These are phyloP conservation scores for Trichophyton equinum DNA, from an alignment of 2,329 filamentous ascomycete genomes.

Conservation along the genomic window DNA sequence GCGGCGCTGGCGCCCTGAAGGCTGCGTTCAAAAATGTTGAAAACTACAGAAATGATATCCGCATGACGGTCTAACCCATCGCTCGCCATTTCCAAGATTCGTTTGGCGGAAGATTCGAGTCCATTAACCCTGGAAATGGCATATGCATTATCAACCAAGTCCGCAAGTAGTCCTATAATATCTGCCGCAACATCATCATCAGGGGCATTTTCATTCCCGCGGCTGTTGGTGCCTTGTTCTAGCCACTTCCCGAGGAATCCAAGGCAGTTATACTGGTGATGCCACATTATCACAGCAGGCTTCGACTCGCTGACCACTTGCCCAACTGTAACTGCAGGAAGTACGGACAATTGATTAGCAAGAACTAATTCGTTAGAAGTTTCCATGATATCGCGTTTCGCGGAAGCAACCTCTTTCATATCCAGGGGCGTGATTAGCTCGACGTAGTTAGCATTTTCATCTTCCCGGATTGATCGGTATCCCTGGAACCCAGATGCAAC, in stretches of 20 bases:
- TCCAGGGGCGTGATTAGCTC: conserved; percentile 48
- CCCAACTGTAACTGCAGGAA: conserved; percentile 30
- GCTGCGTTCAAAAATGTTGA: conserved; percentile 69
- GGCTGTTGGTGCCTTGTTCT: conserved; percentile 35
- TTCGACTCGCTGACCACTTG: conserved; percentile 64
- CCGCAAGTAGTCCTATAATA: conserved; percentile 60
- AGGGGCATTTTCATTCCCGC: conserved; percentile 42
- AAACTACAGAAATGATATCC: conserved; percentile 70
- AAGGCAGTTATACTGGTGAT: conserved; percentile 62
- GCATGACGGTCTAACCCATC: conserved; percentile 35
- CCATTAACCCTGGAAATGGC: conserved; percentile 19
- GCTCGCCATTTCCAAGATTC: conserved; percentile 39
- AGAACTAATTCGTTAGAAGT: conserved; percentile 20
- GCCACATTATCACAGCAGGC: conserved; percentile 63
- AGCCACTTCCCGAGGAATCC: conserved; percentile 63
- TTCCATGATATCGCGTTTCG: conserved; percentile 1
- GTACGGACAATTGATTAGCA: conserved; percentile 25
- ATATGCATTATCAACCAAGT: conserved; percentile 45
- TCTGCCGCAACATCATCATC: conserved; percentile 55
- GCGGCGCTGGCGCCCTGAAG: conserved; percentile 40
- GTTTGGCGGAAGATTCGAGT: conserved; percentile 28
- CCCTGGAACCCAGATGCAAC: conserved; percentile 59
- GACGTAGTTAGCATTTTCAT: conserved; percentile 73
- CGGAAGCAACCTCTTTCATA: conserved; percentile 26
- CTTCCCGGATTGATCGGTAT: conserved; percentile 69